Evolutionary conservation across 1,284 basidiomycete species (phyloP), one percentile per base, ranked within the genome.

Genomic region (Ganoderma leucocontextum): DNA sequence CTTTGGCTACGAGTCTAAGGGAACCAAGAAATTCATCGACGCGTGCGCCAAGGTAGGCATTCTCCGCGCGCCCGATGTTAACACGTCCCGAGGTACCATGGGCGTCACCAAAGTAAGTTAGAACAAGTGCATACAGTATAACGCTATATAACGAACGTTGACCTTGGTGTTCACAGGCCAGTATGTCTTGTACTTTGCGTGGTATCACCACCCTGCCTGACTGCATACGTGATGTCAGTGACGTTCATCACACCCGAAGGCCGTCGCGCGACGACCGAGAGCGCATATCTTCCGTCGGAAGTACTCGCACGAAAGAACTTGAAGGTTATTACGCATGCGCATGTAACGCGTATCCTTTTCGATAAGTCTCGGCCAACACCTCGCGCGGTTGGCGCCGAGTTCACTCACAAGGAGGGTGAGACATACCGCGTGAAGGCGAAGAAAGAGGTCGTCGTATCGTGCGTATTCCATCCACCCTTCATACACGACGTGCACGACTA

Each of bases 371-470:
- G 69, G 3, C 2, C 64, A 0, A 75, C 75, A 0, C 82, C 86
- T 13, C 85, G 85, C 38, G 91, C 89, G 0, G 78, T 85, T 17
- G 90, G 88, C 2, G 89, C 91, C 59, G 89, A 91, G 70, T 90
- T 90, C 75, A 80, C 84, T 17, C 76, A 78, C 13, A 68, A 71
- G 0, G 70, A 72, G 17, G 83, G 82, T 6, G 75, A 80, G 49
- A 75, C 74, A 25, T 87, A 83, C 74, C 79, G 79, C 29, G 86
- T 81, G 0, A 80, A 73, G 57, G 88, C 88, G 0, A 80, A 75
- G 78, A 89, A 85, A 70, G 89, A 93, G 70, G 83, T 92, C 61
- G 80, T 92, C 17, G 64, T 92, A n/a, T 85, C 85, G 88, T 91
- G 74, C 69, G 85, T 82, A 55, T 42, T 17, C 12, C 38, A 25